Evolutionary conservation across 1,284 basidiomycete species (phyloP).

Genomic region (Naganishia albida): DNA sequence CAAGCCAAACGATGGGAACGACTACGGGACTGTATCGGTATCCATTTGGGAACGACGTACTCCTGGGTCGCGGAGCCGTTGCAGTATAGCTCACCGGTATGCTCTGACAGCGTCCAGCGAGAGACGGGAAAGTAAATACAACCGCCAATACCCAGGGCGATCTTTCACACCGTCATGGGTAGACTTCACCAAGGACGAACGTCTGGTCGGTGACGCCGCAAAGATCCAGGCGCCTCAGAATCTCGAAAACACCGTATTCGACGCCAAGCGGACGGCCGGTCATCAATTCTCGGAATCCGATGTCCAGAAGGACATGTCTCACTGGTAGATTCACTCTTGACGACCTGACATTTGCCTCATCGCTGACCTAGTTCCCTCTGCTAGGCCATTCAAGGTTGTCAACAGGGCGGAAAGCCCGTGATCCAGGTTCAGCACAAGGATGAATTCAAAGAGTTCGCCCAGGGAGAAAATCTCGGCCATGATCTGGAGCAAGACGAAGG

Average conservation of each 20-base stretch:
- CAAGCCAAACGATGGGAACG: slow-evolving; percentile 54
- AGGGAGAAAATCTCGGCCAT: slow-evolving; percentile 71
- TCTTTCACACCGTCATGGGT: slow-evolving; percentile 95
- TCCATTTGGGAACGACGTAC: slow-evolving; percentile 63
- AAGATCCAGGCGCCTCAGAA: slow-evolving; percentile 65
- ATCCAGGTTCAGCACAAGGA: slow-evolving; percentile 86
- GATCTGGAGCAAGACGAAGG: slow-evolving; percentile 98
- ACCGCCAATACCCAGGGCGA: slow-evolving; percentile 97
- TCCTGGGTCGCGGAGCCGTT: slow-evolving; percentile 62
- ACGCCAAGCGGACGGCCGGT: slow-evolving; percentile 87
- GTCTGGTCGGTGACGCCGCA: slow-evolving; percentile 67
- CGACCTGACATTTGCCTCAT: neutral
- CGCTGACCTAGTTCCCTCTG: neutral
- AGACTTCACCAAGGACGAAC: slow-evolving; percentile 84
- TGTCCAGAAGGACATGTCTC: slow-evolving; percentile 73
- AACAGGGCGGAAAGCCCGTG: slow-evolving; percentile 81
- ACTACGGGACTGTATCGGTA: slow-evolving; percentile 91
- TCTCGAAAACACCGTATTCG: slow-evolving; percentile 67
- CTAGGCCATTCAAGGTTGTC: slow-evolving; percentile 79
- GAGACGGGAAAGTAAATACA: slow-evolving; percentile 89
- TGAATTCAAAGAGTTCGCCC: slow-evolving; percentile 72
- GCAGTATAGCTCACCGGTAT: slow-evolving; percentile 49
- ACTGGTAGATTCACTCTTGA: slow-evolving; percentile 59
- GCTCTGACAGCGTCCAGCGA: slow-evolving; percentile 73
- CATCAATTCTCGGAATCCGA: slow-evolving; percentile 74